phyloP scores from a whole-genome alignment of 2,329 filamentous ascomycete species.

The Chaetomiaceae sp. region DNA sequence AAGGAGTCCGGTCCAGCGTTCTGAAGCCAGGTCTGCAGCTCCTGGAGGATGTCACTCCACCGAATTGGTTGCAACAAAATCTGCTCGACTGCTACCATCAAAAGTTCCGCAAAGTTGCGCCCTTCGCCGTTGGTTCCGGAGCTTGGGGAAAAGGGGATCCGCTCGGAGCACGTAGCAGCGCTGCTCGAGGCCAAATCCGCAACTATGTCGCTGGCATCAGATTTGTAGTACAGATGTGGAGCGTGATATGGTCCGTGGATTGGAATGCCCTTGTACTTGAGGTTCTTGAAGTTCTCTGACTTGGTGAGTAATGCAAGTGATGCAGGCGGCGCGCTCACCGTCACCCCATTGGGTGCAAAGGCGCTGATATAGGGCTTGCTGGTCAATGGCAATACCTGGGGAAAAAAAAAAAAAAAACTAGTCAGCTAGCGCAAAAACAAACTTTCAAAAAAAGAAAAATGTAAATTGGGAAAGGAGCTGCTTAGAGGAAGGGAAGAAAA shows the following conservation, averaged over 20 bases:
- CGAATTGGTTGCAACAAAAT: not conserved
- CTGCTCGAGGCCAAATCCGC: not conserved
- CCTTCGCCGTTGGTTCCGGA: not conserved
- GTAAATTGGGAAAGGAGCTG: no score
- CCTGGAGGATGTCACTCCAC: not conserved
- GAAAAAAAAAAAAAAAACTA: not conserved
- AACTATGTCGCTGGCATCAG: not conserved
- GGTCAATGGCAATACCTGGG: not conserved
- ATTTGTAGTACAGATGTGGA: not conserved
- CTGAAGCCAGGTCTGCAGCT: not conserved
- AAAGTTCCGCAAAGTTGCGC: not conserved
- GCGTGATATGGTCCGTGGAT: not conserved
- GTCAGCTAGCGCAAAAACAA: no score
- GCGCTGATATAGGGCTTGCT: not conserved
- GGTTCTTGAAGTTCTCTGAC: not conserved
- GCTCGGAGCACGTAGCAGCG: no score
- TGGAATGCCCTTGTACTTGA: not conserved
- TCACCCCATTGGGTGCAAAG: not conserved
- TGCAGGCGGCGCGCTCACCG: not conserved
- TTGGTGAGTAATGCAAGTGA: not conserved
- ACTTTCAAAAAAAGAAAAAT: not conserved
- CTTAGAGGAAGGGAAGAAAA: not conserved
- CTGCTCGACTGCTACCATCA: not conserved
- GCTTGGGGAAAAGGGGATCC: not conserved
- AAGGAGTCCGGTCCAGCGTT: not conserved